Evolutionary conservation across 2,329 filamentous ascomycete species (phyloP).

Genomic region (Colletotrichum limetticola): DNA sequence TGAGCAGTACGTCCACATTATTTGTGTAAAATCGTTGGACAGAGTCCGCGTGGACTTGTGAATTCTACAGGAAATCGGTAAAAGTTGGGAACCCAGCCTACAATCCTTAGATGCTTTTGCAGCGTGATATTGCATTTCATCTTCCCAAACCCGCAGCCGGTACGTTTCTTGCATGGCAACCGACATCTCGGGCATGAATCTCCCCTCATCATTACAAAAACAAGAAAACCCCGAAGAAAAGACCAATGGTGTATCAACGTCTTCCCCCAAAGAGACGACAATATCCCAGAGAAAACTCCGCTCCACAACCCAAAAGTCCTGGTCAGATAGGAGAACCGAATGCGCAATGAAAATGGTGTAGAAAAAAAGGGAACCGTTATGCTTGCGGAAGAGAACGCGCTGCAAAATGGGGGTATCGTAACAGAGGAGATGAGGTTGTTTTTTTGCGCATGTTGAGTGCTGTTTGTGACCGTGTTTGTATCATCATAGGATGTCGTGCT

Average conservation of each 20-base stretch:
- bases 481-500: constrained; percentile 61
- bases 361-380: constrained; percentile 1
- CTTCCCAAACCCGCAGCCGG: background rate
- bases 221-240: background rate
- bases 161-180: background rate
- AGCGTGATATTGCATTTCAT: background rate
- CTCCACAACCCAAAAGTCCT: background rate
- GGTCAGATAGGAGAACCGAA: background rate
- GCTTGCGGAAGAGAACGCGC: constrained; percentile 18
- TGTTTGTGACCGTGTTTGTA: background rate
- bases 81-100: background rate
- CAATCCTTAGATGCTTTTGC: background rate
- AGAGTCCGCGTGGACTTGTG: background rate
- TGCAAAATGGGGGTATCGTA: constrained; percentile 36
- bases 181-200: background rate
- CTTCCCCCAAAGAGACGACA: constrained; percentile 10
- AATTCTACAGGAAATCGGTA: background rate
- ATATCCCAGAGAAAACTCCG: background rate
- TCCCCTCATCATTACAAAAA: background rate
- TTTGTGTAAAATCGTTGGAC: too few species aligned
- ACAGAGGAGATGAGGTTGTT: constrained; percentile 27
- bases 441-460: constrained; percentile 1
- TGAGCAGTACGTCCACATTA: background rate
- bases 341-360: constrained; percentile 3
- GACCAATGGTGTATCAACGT: background rate